A percentile compares a stretch with the other conserved stretches of the same genome.
Conservation (phyloP, 179 eudicot genomes). For the Carnegiea gigantea region DNA sequence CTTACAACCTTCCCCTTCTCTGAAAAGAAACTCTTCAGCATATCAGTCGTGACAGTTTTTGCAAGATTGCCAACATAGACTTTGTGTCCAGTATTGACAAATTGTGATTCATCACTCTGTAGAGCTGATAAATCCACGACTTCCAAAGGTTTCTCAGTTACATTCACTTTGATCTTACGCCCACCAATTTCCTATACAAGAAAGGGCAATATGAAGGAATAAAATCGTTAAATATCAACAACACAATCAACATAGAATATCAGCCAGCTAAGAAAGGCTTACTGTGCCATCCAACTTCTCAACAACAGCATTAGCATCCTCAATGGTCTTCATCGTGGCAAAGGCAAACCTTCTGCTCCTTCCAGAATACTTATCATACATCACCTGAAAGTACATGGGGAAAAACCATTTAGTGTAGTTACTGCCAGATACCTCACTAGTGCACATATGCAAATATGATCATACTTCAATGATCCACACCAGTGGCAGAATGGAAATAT, state of each 20-base stretch:
- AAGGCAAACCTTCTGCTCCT: constrained; percentile 90
- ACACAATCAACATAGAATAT: too few species aligned
- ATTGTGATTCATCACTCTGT: constrained; percentile 55
- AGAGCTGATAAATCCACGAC: constrained; percentile 36
- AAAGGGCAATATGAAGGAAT: not conserved
- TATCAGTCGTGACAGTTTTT: constrained; percentile 73
- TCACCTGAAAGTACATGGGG: constrained; percentile 47
- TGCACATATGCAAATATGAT: not conserved
- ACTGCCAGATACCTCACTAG: not conserved
- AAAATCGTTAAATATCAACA: too few species aligned
- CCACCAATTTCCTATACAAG: constrained; percentile 69
- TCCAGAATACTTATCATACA: constrained; percentile 83
- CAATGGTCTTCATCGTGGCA: constrained; percentile 88
- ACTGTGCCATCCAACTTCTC: constrained; percentile 91
- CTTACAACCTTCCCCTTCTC: constrained; percentile 80
- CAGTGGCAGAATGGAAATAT: not conserved
- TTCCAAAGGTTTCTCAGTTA: constrained; percentile 81
- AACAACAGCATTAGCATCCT: constrained; percentile 80
- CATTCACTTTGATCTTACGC: constrained; percentile 78
- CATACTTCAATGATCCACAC: not conserved
- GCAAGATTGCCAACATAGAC: constrained; percentile 94
- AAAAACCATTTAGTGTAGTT: too few species aligned
- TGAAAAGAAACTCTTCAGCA: constrained; percentile 63
- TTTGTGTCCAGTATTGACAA: constrained; percentile 79
- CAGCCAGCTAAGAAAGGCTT: constrained; percentile 19